Base-by-base conservation (phyloP, 2,329 filamentous ascomycete genomes). In the Pochonia chlamydosporia region DNA sequence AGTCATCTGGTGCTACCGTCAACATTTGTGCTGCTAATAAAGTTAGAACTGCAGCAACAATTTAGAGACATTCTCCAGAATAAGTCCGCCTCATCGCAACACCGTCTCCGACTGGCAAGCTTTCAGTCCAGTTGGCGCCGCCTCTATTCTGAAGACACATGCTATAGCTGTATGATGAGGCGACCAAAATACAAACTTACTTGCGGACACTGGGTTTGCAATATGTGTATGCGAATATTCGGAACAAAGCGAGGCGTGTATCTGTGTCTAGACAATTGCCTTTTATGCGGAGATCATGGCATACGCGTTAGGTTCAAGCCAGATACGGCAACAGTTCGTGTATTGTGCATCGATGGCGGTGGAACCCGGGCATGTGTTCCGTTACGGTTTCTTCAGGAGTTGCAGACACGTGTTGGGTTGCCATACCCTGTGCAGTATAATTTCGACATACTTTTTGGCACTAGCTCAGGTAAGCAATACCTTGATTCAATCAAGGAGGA, bases 261-360 rank as follows among this genome's bases (percentile, higher is more conserved):
- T 21, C 46, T 48, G 10, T 46, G 41, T 37, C 18, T 44, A 28
- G 21, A 47, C 14, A 24, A 44, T 25, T 54, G 52, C 21, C 44
- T 49, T 37, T 47, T 54, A 20, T 54, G 52, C 23, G 23, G 43
- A 16, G 44, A 21, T 16, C 9, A 30, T 20, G 26, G 39, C 18
- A 28, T 53, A 25, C 47, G 37, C 3, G 47, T 51, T 21, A 35
- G 43, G 13, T 21, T 49, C 16, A 47, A 46, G 33, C 52, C 49
- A 11, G 44, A 49, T 33, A 54, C 51, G 10, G 36, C 49, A n/a
- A 49, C 44, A 35, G 36, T 49, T 20, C 49, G 43, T 21, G 51
- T 54, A 13, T 37, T 54, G 28, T 48, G 51, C 28, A 49, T 54
- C 23, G 51, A 54, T 28, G 52, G 52, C 11, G 52, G 52, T 14